These are phyloP conservation scores for Lablab purpureus DNA, from an alignment of 306 rosid species.

Conservation along the genomic window DNA sequence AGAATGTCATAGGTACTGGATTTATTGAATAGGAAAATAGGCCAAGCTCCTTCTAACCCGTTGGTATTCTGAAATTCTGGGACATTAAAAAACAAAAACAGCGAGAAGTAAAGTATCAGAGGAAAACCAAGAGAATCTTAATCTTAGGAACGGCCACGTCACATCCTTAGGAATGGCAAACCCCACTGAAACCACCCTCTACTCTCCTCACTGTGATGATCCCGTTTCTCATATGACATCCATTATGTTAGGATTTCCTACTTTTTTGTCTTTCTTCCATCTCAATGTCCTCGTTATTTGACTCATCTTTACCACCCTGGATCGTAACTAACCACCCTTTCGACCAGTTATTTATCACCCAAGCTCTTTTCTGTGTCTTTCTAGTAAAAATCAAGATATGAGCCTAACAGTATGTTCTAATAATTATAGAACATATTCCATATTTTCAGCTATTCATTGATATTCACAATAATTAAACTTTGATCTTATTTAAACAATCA, in stretches of 20 bases:
- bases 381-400: neutral
- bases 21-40: neutral
- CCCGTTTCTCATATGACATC: neutral
- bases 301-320: neutral
- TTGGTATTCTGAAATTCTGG: neutral
- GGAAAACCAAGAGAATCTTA: neutral
- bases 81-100: neutral
- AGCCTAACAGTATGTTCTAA: neutral
- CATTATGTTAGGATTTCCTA: neutral
- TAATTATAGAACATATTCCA: neutral
- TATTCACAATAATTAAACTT: conserved; percentile 14
- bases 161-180: neutral
- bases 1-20: neutral
- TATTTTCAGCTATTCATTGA: neutral
- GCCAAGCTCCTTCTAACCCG: neutral
- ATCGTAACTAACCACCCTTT: neutral
- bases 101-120: neutral
- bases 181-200: neutral
- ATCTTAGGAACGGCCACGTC: neutral
- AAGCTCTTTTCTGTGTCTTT: neutral
- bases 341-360: neutral
- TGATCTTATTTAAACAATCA: conserved; percentile 15
- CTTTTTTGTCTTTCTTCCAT: neutral
- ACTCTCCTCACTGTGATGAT: neutral
- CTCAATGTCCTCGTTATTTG: neutral